A percentile compares a stretch with the other conserved stretches of the same genome.
These are phyloP conservation scores for Lavandula angustifolia DNA, from an alignment of 257 asterid species.

Conservation along the genomic window DNA sequence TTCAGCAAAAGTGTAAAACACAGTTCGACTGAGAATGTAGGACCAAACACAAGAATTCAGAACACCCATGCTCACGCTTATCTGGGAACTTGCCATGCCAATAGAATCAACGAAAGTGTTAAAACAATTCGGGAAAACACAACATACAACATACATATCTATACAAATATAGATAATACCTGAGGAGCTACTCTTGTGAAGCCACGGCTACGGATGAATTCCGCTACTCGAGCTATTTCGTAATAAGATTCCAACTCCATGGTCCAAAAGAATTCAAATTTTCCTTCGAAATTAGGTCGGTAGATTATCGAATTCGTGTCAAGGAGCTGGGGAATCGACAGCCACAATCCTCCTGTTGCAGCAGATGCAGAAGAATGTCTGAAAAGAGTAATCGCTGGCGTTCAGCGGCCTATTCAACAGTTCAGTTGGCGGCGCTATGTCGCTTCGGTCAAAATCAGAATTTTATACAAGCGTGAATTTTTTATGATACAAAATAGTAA, in stretches of 20 bases:
- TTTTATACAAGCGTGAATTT: no score
- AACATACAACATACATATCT: background rate
- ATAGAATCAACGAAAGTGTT: background rate
- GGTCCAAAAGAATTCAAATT: background rate
- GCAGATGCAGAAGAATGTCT: background rate
- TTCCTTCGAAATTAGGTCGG: constrained; percentile 12
- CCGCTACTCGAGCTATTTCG: constrained; percentile 67
- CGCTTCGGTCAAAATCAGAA: background rate
- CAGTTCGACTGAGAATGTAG: background rate
- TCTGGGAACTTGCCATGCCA: constrained; percentile 61
- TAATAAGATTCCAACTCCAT: constrained; percentile 67
- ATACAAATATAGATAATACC: constrained; percentile 40
- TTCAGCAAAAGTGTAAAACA: constrained; percentile 32
- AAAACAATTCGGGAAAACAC: background rate
- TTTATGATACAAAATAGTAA: no score
- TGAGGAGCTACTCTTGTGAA: constrained; percentile 74
- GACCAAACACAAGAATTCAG: constrained; percentile 16
- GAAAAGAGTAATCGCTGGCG: constrained; percentile 21
- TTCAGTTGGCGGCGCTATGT: constrained; percentile 22
- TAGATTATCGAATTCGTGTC: background rate
- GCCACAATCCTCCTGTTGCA: background rate
- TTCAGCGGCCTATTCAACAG: constrained; percentile 1
- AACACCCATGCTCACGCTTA: background rate
- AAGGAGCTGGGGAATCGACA: background rate
- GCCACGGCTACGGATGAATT: constrained; percentile 47